phyloP scores from a whole-genome alignment of 257 asterid species.

The Parsonsia alboflavescens region DNA sequence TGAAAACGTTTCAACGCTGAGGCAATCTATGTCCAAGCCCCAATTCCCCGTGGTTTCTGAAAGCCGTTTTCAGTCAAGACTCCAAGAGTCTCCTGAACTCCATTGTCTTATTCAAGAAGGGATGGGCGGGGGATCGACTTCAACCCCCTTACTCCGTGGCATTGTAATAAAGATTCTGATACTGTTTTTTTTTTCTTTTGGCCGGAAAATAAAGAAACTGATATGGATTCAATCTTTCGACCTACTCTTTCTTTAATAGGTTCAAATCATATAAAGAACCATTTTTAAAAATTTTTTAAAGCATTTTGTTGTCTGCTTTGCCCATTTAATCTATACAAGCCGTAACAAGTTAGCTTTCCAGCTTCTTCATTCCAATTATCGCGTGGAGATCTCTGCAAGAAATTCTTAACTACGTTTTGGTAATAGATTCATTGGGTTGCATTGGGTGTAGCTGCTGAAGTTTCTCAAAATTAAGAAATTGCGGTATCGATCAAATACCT shows the following conservation, averaged over 20 bases:
- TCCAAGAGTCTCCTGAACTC: not conserved
- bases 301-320: no score
- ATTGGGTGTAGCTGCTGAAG: not conserved
- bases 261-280: not conserved
- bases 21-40: not conserved
- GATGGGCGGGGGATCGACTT: not conserved
- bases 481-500: not conserved
- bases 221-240: no score
- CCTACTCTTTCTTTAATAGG: not conserved
- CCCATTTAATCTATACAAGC: no score
- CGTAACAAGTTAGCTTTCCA: not conserved
- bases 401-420: not conserved
- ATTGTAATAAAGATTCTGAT: not conserved
- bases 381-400: not conserved
- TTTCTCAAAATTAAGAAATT: not conserved
- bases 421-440: not conserved
- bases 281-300: no score
- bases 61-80: not conserved
- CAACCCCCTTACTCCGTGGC: not conserved
- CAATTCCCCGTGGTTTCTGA: not conserved
- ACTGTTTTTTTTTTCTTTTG: no score
- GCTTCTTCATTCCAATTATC: not conserved
- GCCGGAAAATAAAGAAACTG: no score
- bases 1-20: conserved; percentile 1
- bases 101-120: not conserved